phyloP scores from a whole-genome alignment of 768 basidiomycete species.

The Gloeophyllum trabeum region DNA sequence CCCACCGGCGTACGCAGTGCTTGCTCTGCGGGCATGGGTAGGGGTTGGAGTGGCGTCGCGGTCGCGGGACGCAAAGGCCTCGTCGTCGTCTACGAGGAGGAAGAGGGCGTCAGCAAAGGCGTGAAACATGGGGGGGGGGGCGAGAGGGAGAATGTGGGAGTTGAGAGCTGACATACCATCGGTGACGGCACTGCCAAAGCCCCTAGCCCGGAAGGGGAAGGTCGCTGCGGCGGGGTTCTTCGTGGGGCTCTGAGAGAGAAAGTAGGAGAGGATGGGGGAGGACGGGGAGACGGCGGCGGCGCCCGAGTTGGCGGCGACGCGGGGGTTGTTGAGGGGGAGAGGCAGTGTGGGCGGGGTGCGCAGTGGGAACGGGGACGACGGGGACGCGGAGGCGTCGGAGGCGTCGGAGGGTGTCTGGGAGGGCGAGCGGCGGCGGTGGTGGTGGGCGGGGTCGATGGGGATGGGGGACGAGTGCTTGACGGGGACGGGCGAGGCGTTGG shows the following conservation, averaged over 20 bases:
- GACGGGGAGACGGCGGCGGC: conserved; percentile 42
- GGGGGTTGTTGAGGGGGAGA: conserved; percentile 25
- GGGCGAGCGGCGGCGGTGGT: conserved; percentile 42
- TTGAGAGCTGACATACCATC: conserved; percentile 37
- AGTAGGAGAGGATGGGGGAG: conserved; percentile 65
- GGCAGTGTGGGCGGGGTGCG: conserved; percentile 37
- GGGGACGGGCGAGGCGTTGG: conserved; percentile 7
- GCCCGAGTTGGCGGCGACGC: conserved; percentile 33
- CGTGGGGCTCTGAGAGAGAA: conserved; percentile 51
- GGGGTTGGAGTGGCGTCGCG: conserved; percentile 27
- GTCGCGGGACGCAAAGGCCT: conserved; percentile 27
- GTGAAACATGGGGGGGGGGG: not conserved
- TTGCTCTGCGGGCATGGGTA: conserved; percentile 50
- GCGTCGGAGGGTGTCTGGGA: conserved; percentile 24
- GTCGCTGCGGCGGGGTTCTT: conserved; percentile 32
- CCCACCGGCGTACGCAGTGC: conserved; percentile 37
- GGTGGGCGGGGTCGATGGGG: conserved; percentile 31
- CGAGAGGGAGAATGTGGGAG: not conserved
- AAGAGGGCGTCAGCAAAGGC: conserved; percentile 5
- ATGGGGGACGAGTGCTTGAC: conserved; percentile 57
- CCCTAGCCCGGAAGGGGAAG: conserved; percentile 47
- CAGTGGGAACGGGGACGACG: conserved; percentile 35
- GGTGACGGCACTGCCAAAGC: conserved; percentile 39
- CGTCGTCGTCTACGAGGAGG: not conserved
- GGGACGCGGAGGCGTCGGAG: conserved; percentile 43